Base-by-base conservation (phyloP, 495 filamentous ascomycete species). In the Hypoxylon perforatum region DNA sequence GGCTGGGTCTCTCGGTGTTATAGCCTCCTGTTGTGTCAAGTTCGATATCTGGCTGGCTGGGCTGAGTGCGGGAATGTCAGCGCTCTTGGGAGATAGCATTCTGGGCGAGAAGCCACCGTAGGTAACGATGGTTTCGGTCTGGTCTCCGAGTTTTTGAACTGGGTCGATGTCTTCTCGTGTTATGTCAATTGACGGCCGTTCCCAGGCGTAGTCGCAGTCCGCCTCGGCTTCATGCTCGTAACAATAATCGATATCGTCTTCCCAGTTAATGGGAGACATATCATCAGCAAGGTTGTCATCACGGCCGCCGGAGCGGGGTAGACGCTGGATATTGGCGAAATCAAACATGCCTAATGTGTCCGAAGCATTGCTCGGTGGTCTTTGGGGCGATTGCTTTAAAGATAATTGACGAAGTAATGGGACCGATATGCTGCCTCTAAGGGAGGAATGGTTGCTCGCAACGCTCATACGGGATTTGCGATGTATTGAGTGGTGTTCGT, bases 241-340 rank as follows among this genome's bases (percentile, higher is more conserved):
- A 74, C 90, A 95, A 75, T 91, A 97, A 73, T 97, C 94, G 67
- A 98, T 94, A 67, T 94, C 93, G 42, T 93, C 92, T 70, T 98
- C 94, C 94, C 94, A 98, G 18, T 83, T 89, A 44, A 88, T 85
- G 36, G 72, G 70, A 6, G 56, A 22, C 7, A 70, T 23, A 3
- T 66, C 57, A n/a, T 88, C 85, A 22, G 84, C 72, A 5, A 71
- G 59, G 7, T 74, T 73, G 49, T 75, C 61, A 14, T 81, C 72
- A 3, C 70, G 73, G 30, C 73, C 14, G 7, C 65, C 69, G 11
- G 58, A 72, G 41, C 59, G 65, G 17, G 78, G 61, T 6, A 73
- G 70, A 9, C 70, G 72, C 56, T 77, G 75, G 6, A 74, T 73
- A 5, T 75, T 73, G n/a, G 73, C 49, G 22, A 79, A 33, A 47